Conservation (phyloP, 2,329 filamentous ascomycete species). For the Colletotrichum cereale region DNA sequence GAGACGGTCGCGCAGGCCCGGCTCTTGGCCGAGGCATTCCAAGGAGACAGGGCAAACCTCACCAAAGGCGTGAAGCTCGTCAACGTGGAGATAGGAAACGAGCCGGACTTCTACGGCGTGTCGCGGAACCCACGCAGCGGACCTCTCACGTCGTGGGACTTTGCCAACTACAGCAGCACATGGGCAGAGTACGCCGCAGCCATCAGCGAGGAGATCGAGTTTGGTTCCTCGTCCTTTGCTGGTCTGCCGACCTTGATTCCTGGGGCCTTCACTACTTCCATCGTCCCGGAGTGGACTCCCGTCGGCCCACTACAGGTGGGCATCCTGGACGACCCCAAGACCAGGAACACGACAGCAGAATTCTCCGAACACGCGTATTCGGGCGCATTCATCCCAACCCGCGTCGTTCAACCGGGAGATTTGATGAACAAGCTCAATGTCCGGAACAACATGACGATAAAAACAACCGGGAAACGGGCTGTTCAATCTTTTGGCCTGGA, state of each 20-base stretch:
- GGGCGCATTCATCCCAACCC: neutral
- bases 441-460: slow-evolving; percentile 7
- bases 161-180: neutral
- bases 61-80: neutral
- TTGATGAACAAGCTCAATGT: neutral
- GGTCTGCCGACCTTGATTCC: neutral
- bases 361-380: slow-evolving; percentile 15
- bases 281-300: neutral
- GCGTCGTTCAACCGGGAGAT: neutral
- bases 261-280: neutral
- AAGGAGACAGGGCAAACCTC: neutral
- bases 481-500: slow-evolving; percentile 1
- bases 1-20: slow-evolving; percentile 5
- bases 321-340: neutral
- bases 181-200: neutral
- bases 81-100: slow-evolving; percentile 11
- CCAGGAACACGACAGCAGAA: neutral
- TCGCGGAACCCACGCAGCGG: neutral
- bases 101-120: slow-evolving; percentile 15
- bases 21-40: slow-evolving; percentile 4
- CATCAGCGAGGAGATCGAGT: slow-evolving; percentile 3
- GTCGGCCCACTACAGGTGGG: neutral
- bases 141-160: neutral
- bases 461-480: neutral
- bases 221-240: neutral